A percentile compares a stretch with the other conserved stretches of the same genome.
Conservation (phyloP, 2,329 filamentous ascomycete genomes). For the Exutisphaerella laricina region DNA sequence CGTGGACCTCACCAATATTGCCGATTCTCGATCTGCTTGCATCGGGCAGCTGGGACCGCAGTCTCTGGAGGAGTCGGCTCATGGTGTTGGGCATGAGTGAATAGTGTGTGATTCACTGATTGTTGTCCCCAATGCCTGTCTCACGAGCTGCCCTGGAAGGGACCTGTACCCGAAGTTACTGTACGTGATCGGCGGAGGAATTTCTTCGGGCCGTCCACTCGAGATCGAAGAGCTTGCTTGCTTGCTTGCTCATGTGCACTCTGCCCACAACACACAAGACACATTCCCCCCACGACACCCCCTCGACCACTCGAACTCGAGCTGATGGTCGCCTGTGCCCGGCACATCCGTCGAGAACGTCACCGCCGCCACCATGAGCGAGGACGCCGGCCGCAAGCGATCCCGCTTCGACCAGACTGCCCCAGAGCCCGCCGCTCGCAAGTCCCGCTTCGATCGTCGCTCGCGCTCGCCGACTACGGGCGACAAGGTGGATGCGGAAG, state of each 20-base stretch:
- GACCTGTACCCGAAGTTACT: no score
- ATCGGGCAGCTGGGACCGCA: constrained; percentile 19
- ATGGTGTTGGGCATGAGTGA: no score
- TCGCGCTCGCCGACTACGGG: constrained; percentile 67
- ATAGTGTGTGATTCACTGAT: background rate
- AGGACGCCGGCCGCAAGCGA: constrained; percentile 68
- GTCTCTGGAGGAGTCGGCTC: no score
- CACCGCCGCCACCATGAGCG: constrained; percentile 61
- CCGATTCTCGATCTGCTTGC: no score
- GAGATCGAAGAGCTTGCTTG: no score
- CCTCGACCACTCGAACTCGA: no score
- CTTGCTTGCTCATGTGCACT: no score
- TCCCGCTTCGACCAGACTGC: constrained; percentile 85
- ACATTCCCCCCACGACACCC: no score
- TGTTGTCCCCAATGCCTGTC: constrained; percentile 3
- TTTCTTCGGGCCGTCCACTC: no score
- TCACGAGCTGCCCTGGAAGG: no score
- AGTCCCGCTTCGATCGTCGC: constrained; percentile 83
- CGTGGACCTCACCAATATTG: no score
- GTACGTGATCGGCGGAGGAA: no score
- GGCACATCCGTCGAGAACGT: background rate
- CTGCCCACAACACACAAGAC: background rate
- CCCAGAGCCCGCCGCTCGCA: constrained; percentile 63
- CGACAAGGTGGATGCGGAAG: constrained; percentile 50
- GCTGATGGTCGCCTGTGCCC: background rate